A percentile compares a stretch with the other conserved stretches of the same genome.
These are phyloP conservation scores for Plasmodium adleri DNA, from an alignment of 169 alveolate species.

Conservation along the genomic window DNA sequence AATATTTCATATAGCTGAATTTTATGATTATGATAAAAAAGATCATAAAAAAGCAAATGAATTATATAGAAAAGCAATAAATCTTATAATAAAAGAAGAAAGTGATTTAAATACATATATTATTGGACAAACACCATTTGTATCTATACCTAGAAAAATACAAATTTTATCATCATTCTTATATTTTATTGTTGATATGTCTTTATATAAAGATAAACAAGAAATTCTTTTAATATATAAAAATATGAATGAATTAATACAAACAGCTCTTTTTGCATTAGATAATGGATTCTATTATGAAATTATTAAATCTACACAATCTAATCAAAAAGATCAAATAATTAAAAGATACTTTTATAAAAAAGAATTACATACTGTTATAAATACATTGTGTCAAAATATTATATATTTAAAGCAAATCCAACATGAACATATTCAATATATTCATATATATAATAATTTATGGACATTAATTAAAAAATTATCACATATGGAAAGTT, in stretches of 20 bases:
- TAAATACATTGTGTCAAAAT: conserved; percentile 34
- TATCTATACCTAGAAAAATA: conserved; percentile 19
- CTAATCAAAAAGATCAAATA: conserved; percentile 4
- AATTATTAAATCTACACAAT: neutral
- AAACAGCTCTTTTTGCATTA: conserved; percentile 25
- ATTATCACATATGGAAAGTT: conserved; percentile 22
- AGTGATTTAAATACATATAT: neutral
- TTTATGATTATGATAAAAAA: conserved; percentile 41
- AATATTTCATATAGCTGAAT: conserved; percentile 46
- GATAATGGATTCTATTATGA: conserved; percentile 64
- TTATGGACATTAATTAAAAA: conserved; percentile 22
- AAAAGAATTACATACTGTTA: conserved; percentile 6
- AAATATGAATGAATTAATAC: conserved; percentile 13
- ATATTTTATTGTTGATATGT: conserved; percentile 21
- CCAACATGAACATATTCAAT: neutral
- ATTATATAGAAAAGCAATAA: conserved; percentile 21
- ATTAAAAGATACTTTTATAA: conserved; percentile 21
- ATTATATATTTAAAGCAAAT: conserved; percentile 15
- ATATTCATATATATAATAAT: conserved; percentile 19
- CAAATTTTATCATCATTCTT: conserved; percentile 30
- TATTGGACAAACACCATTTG: neutral
- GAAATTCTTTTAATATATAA: conserved; percentile 22
- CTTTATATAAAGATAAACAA: neutral
- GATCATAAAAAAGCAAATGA: conserved; percentile 11
- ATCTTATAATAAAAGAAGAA: conserved; percentile 15